A percentile compares a stretch with the other conserved stretches of the same genome.
Conservation (phyloP, 2,329 filamentous ascomycete species). For the Pezicula carpinea region DNA sequence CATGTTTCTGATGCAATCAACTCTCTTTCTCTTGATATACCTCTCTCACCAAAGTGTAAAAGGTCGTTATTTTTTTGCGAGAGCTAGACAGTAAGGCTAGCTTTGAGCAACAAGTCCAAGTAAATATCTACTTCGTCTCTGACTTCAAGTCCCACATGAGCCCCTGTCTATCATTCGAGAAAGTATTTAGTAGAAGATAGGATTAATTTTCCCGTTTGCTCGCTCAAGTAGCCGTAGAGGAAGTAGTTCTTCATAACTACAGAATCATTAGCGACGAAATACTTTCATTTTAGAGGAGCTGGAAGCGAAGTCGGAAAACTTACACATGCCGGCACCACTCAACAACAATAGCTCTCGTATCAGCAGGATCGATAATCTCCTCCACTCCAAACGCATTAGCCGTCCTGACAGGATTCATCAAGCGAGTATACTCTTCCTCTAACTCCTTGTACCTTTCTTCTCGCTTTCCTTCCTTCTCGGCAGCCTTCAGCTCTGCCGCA, state of each 20-base stretch:
- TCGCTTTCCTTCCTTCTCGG: slow-evolving; percentile 44
- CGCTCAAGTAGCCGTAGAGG: slow-evolving; percentile 27
- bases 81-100: too few species aligned
- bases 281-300: too few species aligned
- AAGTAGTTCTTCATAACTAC: slow-evolving; percentile 22
- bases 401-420: slow-evolving; percentile 62
- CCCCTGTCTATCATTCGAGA: too few species aligned
- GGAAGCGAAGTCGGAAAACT: too few species aligned
- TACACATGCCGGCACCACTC: slow-evolving; percentile 52
- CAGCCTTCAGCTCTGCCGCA: slow-evolving; percentile 52
- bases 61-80: too few species aligned
- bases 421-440: slow-evolving; percentile 52
- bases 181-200: slow-evolving; percentile 33
- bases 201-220: slow-evolving; percentile 35
- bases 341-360: slow-evolving; percentile 49
- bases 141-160: too few species aligned
- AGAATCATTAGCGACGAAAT: not conserved
- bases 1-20: too few species aligned
- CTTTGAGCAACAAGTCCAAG: too few species aligned
- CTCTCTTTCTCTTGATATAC: too few species aligned
- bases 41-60: too few species aligned
- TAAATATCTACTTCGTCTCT: too few species aligned
- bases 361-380: slow-evolving; percentile 60
- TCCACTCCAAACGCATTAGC: slow-evolving; percentile 60
- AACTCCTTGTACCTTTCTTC: slow-evolving; percentile 49